Base-by-base conservation (phyloP, 1,284 basidiomycete genomes). In the Baeospora myosura region DNA sequence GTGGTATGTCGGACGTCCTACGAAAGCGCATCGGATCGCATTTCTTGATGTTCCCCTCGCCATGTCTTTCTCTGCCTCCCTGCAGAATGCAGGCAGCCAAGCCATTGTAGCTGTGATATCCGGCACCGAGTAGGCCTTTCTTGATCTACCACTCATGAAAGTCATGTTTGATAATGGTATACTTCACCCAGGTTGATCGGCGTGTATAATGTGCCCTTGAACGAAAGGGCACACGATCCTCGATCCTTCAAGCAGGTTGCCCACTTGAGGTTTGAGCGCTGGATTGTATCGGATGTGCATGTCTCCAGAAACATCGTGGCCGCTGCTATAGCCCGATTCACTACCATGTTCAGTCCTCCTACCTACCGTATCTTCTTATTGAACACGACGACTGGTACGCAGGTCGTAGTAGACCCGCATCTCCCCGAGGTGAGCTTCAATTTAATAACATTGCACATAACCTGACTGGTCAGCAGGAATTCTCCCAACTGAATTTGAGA, bases 361-460 rank as follows among this genome's bases (percentile, higher is more conserved):
- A 53, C 55, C 20, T 62, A 65, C 42, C 61, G 63, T 40, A 53
- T 72, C n/a, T 46, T 68, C 12, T 51, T 69, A 22, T 47, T 66
- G 17, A 58, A 69, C 38, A 52, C 54, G 3, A 43, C 44, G 11
- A 61, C 61, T 4, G 58, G 60, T 11, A 48, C 45, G 1, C 54
- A 59, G 23, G 51, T 53, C 41, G 52, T 60, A 41, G 48, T 65
- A 7, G 51, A 64, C 41, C 58, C 64, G 1, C 21, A 47, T 4
- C 52, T 60, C 25, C 52, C 57, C 11, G 50, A 60, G 51, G 65
- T 65, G 39, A 45, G 33, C 18, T 17, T n/a, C n/a, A n/a, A n/a
- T n/a, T n/a, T n/a, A n/a, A n/a, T n/a, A n/a, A n/a, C n/a, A n/a
- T n/a, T n/a, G n/a, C n/a, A n/a, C 8, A 20, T 34, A 17, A 20